Base-by-base conservation (phyloP, 345 rosid genomes). In the Citrus cavaleriei region DNA sequence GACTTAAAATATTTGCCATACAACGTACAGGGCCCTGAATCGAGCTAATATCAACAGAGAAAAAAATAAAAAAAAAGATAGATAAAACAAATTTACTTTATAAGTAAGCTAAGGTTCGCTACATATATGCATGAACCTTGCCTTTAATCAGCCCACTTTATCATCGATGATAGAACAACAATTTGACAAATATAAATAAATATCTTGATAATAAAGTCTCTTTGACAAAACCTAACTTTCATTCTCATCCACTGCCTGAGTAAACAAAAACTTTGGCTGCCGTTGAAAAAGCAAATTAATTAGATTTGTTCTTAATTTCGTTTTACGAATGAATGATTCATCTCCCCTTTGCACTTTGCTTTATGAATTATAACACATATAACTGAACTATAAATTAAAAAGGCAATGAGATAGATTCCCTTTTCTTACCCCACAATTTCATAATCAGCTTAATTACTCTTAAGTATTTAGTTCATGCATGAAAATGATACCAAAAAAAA, bases 51-150 rank as follows among this genome's bases (percentile, higher is more conserved):
- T n/a, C 25, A 49, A 70, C 37, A 16, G 22, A 28, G 12, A 28
- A 3, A 27, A 2, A 42, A 6, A 0, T 21, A 37, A 10, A 35
- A 35, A 34, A 67, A 40, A 35, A 35, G 54, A 68, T 13, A 37
- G 30, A 68, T 4, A 59, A 59, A 70, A 51, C 22, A 70, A 51
- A 49, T 27, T 25, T 70, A 27, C 71, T 37, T 70, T 68, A 54
- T 25, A 5, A 54, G 55, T 25, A 13, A 54, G 58, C 58, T 16
- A 5, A 72, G 30, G 42, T 72, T 65, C 34, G 62, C 51, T 46
- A 3, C 51, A 46, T 46, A 83, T 74, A 62, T 84, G 80, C 84
- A 84, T 84, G 84, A 84, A 81, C 83, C 84, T 81, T 81, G 73
- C 61, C 25, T 21, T 1, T 0, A 35, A 35, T 35, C 1, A 38